Percentiles rank a stretch among this genome's conserved stretches.
These are phyloP conservation scores for Nemania serpens DNA, from an alignment of 2,329 filamentous ascomycete species.

Conservation along the genomic window DNA sequence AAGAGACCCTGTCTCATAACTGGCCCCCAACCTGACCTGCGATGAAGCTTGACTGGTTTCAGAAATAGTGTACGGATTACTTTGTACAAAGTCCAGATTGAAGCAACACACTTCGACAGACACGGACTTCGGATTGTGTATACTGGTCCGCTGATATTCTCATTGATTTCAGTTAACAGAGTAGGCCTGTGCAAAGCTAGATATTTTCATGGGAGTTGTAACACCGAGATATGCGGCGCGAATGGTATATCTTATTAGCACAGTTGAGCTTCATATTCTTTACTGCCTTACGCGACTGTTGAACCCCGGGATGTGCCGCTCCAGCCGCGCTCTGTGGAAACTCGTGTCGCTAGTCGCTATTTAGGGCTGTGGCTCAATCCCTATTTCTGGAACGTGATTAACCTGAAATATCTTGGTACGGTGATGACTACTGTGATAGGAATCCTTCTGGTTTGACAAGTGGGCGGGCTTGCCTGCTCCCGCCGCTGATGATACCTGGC, in stretches of 20 bases:
- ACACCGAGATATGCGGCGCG: too few species aligned
- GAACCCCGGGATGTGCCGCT: not conserved
- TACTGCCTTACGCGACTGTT: not conserved
- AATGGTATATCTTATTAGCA: not conserved
- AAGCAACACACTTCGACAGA: too few species aligned
- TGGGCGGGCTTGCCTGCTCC: not conserved
- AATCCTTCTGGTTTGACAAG: constrained; percentile 13
- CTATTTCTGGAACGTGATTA: constrained; percentile 11
- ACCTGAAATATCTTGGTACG: not conserved
- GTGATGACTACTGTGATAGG: not conserved
- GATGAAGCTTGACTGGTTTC: constrained; percentile 8
- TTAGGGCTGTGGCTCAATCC: not conserved
- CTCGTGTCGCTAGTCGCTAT: too few species aligned
- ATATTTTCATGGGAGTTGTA: not conserved
- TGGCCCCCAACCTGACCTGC: not conserved
- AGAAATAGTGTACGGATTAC: not conserved
- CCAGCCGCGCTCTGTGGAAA: constrained; percentile 6
- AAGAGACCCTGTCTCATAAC: not conserved
- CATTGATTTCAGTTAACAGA: too few species aligned
- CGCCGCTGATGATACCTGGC: not conserved
- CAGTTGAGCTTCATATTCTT: not conserved
- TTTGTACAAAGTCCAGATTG: not conserved
- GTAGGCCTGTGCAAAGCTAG: not conserved
- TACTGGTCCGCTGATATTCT: too few species aligned
- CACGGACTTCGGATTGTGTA: too few species aligned